Evolutionary conservation across 2,329 filamentous ascomycete species (phyloP), one percentile per base, ranked within the genome.

Genomic region (Trichoderma citrinoviride): DNA sequence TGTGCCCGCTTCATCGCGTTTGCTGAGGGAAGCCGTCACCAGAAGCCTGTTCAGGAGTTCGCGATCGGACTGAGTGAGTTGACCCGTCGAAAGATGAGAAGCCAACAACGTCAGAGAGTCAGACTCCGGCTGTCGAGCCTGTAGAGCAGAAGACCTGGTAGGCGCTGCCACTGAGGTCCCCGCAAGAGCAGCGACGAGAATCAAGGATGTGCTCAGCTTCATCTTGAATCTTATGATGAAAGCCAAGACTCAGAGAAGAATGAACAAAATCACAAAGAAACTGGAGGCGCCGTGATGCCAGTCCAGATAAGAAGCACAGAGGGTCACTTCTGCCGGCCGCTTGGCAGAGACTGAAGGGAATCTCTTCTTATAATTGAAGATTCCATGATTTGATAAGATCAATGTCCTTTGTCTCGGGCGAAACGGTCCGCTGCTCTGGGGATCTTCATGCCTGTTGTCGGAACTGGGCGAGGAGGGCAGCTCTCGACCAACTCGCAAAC

Each of bases 171-270:
- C 33, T 7, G 57, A 52, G 5, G 17, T 19, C 19, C 57, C 57
- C 29, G 37, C 57, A 19, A 61, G 47, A 29, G 46, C 57, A 52
- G 57, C 19, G n/a, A 61, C 23, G 29, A 61, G 57, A 27, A 52
- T 17, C 14, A 52, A 14, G 8, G 57, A 4, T 21, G 46, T 21
- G 46, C 47, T 61, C 33, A 27, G 14, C 7, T 52, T 61, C 57
- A 61, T 61, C 10, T 14, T 44, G 33, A 43, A 12, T n/a, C 21
- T 23, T 8, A 4, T 43, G 46, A 21, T 19, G 12, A 14, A 40
- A n/a, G 7, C 14, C 21, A 33, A 8, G 19, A 19, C 12, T 12
- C 1, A 14, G 7, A 61, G 23, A 43, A 50, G 47, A 43, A 50
- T 21, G 46, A 14, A 19, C 23, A 23, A 12, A 12, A 7, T 17